A percentile compares a stretch with the other conserved stretches of the same genome.
These are phyloP conservation scores for Rutstroemia sp. DNA, from an alignment of 2,329 filamentous ascomycete genomes.

Conservation along the genomic window DNA sequence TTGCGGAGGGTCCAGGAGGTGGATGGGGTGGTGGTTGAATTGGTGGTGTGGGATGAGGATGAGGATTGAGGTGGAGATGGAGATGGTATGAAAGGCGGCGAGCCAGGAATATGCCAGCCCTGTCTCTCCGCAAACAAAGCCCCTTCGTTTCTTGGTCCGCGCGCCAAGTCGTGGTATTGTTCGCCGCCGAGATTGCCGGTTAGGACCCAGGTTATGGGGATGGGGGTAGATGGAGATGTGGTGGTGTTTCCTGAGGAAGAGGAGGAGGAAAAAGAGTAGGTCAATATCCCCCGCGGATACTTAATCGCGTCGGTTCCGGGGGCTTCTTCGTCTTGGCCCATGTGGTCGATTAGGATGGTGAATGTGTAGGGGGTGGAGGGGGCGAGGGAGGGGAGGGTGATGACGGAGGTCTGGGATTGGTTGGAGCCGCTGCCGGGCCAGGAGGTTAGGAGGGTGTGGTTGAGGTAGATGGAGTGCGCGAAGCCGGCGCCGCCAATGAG, in stretches of 20 bases:
- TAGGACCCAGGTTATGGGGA: slow-evolving; percentile 53
- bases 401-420: slow-evolving; percentile 53
- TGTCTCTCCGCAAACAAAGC: slow-evolving; percentile 55
- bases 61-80: too few relatives aligned
- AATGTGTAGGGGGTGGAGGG: slow-evolving; percentile 33
- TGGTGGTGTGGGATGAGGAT: too few relatives aligned
- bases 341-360: slow-evolving; percentile 59
- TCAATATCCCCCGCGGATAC: slow-evolving; percentile 52
- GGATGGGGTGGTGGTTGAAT: slow-evolving; percentile 13
- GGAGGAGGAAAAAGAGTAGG: too few relatives aligned
- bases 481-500: slow-evolving; percentile 61
- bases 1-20: slow-evolving; percentile 36
- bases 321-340: slow-evolving; percentile 33
- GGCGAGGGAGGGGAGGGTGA: slow-evolving; percentile 55
- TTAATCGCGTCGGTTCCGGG: slow-evolving; percentile 56
- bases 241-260: slow-evolving; percentile 35
- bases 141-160: slow-evolving; percentile 61
- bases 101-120: slow-evolving; percentile 52
- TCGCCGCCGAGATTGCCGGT: slow-evolving; percentile 64
- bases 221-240: slow-evolving; percentile 39
- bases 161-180: slow-evolving; percentile 48
- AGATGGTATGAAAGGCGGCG: slow-evolving; percentile 33
- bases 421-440: slow-evolving; percentile 39
- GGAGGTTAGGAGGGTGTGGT: slow-evolving; percentile 52
- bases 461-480: slow-evolving; percentile 58